Evolutionary conservation across 805 yeast species (phyloP).

Genomic region (Candida ulmi): DNA sequence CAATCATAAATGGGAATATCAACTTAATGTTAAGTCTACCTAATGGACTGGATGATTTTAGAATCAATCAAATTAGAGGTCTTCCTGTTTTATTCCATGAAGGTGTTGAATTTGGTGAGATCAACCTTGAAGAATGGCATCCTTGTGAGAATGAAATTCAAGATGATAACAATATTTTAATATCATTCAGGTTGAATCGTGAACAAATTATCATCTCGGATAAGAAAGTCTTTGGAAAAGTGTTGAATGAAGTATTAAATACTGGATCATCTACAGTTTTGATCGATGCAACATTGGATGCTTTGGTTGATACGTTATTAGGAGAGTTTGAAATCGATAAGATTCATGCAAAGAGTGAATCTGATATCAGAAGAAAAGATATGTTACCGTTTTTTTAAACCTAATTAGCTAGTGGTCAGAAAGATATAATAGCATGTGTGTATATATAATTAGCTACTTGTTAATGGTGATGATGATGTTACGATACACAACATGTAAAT

Average conservation of each 20-base stretch:
- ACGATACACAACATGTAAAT: too few relatives aligned
- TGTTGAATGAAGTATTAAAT: slow-evolving; percentile 36
- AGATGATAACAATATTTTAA: slow-evolving; percentile 24
- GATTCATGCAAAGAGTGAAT: slow-evolving; percentile 22
- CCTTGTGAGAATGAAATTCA: slow-evolving; percentile 29
- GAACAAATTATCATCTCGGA: slow-evolving; percentile 39
- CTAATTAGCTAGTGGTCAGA: too few relatives aligned
- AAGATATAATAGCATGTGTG: too few relatives aligned
- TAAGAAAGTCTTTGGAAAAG: slow-evolving; percentile 33
- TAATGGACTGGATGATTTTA: slow-evolving; percentile 22
- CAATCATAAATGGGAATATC: slow-evolving; percentile 35
- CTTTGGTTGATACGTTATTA: slow-evolving; percentile 23
- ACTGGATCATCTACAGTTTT: slow-evolving; percentile 33
- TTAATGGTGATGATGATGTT: too few relatives aligned
- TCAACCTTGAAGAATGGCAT: slow-evolving; percentile 41
- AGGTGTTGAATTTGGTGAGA: slow-evolving; percentile 35
- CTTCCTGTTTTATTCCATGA: slow-evolving; percentile 33
- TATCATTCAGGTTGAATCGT: slow-evolving; percentile 35
- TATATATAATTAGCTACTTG: too few relatives aligned
- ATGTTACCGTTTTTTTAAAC: too few relatives aligned
- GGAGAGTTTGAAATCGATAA: slow-evolving; percentile 29
- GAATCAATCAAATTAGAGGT: slow-evolving; percentile 36
- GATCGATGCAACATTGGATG: slow-evolving; percentile 35
- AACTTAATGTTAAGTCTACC: slow-evolving; percentile 28
- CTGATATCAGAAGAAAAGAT: slow-evolving; percentile 20